Evolutionary conservation across 176 grass and related monocot genomes (phyloP), one percentile per base, ranked within the genome.

Genomic region (Secale cereale): DNA sequence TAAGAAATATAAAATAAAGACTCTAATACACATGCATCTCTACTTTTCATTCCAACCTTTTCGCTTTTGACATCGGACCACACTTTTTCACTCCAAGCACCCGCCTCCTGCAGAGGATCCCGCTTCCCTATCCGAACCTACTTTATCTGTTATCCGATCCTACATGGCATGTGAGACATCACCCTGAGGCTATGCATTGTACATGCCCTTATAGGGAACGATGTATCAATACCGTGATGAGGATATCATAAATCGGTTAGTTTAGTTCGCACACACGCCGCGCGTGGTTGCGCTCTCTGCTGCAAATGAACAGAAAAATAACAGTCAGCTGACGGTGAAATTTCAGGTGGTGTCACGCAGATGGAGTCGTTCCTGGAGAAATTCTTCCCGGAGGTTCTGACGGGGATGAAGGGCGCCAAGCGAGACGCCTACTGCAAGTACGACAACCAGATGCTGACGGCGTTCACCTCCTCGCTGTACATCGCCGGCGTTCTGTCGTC

Each of bases 381-480:
- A 10, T 92, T 92, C 83, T 92, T 92, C 54, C 90, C 90, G 25
- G 52, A 79, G 20, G 87, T 92, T 20, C 30, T 74, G 19, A 83
- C 26, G 12, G 83, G 56, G 78, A 92, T 83, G 79, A 70, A 33
- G 17, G 59, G 59, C 9, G 73, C 78, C 26, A 83, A 85, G 73
- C 78, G 52, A 23, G 74, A 89, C 41, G 87, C 75, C 40, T 92
- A 83, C 80, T 92, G 90, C 80, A 56, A 73, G 33, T 92, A 75
- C 63, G 83, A 92, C 48, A 83, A 82, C 84, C 78, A 83, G 37
- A 25, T 85, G 12, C 87, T 92, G 6, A 92, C 90, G 29, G 64
- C 83, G 14, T 92, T 92, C 84, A 92, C 90, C 3, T 92, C 90
- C 17, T 92, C 90, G 23, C 61, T 92, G 22, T 92, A 89, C 83